Conservation (phyloP, 257 asterid species). For the Primulina huaijiensis region DNA sequence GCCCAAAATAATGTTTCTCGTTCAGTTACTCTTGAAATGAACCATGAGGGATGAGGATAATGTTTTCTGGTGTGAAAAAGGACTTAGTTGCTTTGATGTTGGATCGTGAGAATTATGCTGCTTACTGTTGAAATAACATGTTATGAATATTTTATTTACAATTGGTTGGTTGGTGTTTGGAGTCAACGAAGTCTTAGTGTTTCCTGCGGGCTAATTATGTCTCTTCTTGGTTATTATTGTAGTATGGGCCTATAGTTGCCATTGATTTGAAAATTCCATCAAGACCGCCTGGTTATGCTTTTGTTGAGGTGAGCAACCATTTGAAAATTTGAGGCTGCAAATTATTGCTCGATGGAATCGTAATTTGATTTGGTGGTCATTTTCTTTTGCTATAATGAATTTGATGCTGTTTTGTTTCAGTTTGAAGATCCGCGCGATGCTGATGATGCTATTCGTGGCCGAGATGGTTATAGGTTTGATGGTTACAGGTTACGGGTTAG, state of each 20-base stretch:
- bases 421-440: slow-evolving; percentile 73
- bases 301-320: slow-evolving; percentile 66
- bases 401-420: slow-evolving; percentile 33
- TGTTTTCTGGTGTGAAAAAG: too few species aligned
- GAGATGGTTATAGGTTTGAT: slow-evolving; percentile 76
- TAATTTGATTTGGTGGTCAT: neutral
- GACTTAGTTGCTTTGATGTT: neutral
- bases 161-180: neutral
- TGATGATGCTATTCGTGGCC: slow-evolving; percentile 78
- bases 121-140: neutral
- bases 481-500: slow-evolving; percentile 67
- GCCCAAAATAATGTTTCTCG: too few species aligned
- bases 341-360: neutral
- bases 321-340: neutral
- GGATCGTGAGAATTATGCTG: slow-evolving; percentile 10
- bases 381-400: slow-evolving; percentile 3
- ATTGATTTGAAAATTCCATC: slow-evolving; percentile 84
- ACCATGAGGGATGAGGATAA: too few species aligned
- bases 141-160: neutral
- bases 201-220: slow-evolving; percentile 4
- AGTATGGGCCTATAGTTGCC: slow-evolving; percentile 74
- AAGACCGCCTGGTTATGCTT: slow-evolving; percentile 88
- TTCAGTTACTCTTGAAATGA: too few species aligned
- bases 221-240: slow-evolving; percentile 23
- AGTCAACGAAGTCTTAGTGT: neutral